A percentile compares a stretch with the other conserved stretches of the same genome.
Evolutionary conservation across 257 asterid species (phyloP).

Genomic region (Ligustrum vulgare): DNA sequence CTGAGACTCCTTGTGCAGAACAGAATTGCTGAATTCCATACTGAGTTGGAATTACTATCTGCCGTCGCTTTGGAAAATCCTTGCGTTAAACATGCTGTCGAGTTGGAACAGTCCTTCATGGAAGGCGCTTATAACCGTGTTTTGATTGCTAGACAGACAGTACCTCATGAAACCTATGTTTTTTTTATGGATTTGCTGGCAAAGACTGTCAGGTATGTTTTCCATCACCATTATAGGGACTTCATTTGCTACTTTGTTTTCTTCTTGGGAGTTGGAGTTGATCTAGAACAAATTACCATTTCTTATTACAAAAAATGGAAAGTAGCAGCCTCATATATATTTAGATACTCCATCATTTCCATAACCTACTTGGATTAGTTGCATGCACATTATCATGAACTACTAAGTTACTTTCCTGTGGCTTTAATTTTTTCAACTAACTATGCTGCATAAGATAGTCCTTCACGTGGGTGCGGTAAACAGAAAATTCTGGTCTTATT

Average conservation of each 20-base stretch:
- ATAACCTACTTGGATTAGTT: not conserved
- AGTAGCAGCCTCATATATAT: not conserved
- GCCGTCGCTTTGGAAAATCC: constrained; percentile 80
- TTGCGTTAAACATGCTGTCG: constrained; percentile 94
- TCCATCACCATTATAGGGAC: not conserved
- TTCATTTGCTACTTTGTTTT: not conserved
- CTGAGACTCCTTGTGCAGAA: constrained; percentile 96
- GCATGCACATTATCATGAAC: not conserved
- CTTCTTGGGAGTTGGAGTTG: not conserved
- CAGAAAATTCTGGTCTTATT: not conserved
- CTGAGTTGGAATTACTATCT: constrained; percentile 85
- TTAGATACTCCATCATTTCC: too few relatives aligned
- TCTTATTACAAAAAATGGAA: not conserved
- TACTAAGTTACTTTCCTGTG: not conserved
- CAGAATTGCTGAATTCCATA: constrained; percentile 95
- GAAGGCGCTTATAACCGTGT: constrained; percentile 99
- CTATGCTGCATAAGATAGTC: not conserved
- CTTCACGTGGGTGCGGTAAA: not conserved
- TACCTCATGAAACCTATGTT: constrained; percentile 83
- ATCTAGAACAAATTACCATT: not conserved
- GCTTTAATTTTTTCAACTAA: not conserved
- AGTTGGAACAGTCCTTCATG: constrained; percentile 95
- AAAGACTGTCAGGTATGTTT: constrained; percentile 82
- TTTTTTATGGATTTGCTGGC: constrained; percentile 97
- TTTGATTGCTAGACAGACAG: constrained; percentile 83